A percentile compares a stretch with the other conserved stretches of the same genome.
phyloP scores from a whole-genome alignment of 306 rosid genomes.

The Trifolium fragiferum region DNA sequence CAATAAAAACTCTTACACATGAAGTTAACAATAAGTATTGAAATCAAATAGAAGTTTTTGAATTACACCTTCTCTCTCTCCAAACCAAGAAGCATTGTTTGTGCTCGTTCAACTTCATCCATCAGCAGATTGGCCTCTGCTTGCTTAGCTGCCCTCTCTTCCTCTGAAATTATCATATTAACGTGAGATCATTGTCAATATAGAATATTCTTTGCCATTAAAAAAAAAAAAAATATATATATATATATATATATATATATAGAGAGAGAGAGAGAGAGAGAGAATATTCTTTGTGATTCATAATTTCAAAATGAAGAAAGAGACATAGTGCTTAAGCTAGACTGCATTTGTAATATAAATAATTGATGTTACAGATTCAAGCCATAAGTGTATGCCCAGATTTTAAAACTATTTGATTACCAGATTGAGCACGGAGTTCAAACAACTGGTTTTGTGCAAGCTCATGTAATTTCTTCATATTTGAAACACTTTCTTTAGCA shows the following conservation, averaged over 20 bases:
- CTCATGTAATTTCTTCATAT: conserved; percentile 93
- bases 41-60: conserved; percentile 26
- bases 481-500: conserved; percentile 93
- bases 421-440: conserved; percentile 95
- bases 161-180: conserved; percentile 57
- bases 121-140: conserved; percentile 82
- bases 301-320: conserved; percentile 28
- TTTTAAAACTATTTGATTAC: conserved; percentile 51
- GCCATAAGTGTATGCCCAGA: conserved; percentile 21
- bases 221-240: too few species aligned
- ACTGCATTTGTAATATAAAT: conserved; percentile 22
- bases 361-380: conserved; percentile 35
- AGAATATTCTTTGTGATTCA: conserved; percentile 10
- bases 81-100: conserved; percentile 55
- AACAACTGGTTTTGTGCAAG: conserved; percentile 95
- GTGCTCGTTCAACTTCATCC: conserved; percentile 67
- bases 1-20: not conserved
- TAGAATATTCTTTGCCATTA: not conserved
- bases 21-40: not conserved
- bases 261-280: too few species aligned
- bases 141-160: conserved; percentile 89
- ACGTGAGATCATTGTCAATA: conserved; percentile 22
- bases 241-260: too few species aligned
- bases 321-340: conserved; percentile 25
- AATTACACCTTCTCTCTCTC: conserved; percentile 60